A percentile compares a stretch with the other conserved stretches of the same genome.
Conservation (phyloP, 2,329 filamentous ascomycete species). For the Gaeumannomyces tritici region DNA sequence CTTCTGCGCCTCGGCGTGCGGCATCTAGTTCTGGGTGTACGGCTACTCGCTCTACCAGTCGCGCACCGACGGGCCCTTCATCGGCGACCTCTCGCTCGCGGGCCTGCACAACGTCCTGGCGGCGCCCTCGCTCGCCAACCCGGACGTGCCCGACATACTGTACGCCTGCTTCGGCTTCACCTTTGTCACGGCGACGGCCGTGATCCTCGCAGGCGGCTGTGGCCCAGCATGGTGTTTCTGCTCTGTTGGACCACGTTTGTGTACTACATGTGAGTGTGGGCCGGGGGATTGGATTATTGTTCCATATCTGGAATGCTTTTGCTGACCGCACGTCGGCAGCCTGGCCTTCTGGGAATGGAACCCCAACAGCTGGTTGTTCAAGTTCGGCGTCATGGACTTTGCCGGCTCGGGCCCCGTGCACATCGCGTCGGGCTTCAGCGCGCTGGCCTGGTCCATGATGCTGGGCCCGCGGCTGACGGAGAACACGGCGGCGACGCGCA, state of each 20-base stretch:
- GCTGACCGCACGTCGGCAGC: slow-evolving; percentile 11
- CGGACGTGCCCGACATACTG: slow-evolving; percentile 51
- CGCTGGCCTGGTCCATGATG: slow-evolving; percentile 53
- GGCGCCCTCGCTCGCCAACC: slow-evolving; percentile 48
- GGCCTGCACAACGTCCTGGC: slow-evolving; percentile 50
- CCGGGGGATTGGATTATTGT: slow-evolving; percentile 11
- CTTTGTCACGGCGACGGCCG: slow-evolving; percentile 50
- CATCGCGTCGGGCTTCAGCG: slow-evolving; percentile 52
- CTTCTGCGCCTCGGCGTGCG: slow-evolving; percentile 43
- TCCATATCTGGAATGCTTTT: too few species aligned
- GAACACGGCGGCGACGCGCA: slow-evolving; percentile 26
- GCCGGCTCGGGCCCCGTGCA: slow-evolving; percentile 56
- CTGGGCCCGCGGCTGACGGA: slow-evolving; percentile 45
- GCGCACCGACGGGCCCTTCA: slow-evolving; percentile 49
- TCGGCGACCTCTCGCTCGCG: slow-evolving; percentile 52
- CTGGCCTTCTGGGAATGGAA: slow-evolving; percentile 63
- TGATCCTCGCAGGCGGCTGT: slow-evolving; percentile 48
- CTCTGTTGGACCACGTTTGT: slow-evolving; percentile 57
- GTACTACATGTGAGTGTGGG: slow-evolving; percentile 32
- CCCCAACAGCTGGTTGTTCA: slow-evolving; percentile 53
- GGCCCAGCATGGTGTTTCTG: slow-evolving; percentile 47
- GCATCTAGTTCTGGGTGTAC: slow-evolving; percentile 54
- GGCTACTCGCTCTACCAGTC: slow-evolving; percentile 56
- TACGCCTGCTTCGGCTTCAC: slow-evolving; percentile 58
- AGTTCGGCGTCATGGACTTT: slow-evolving; percentile 50